phyloP scores from a whole-genome alignment of 371 early-diverging fungal species.

The Circinella umbellata region DNA sequence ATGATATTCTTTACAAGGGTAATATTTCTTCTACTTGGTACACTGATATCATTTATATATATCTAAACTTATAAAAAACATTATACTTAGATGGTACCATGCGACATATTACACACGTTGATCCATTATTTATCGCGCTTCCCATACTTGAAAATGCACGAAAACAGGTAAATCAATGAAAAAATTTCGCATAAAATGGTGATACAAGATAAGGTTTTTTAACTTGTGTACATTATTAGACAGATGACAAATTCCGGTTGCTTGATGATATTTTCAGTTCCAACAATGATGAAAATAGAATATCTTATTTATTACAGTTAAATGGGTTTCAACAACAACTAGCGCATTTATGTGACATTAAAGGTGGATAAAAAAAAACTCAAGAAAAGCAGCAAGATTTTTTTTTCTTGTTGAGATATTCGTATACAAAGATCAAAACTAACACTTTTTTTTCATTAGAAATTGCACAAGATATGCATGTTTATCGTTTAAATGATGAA shows the following conservation, averaged over 20 bases:
- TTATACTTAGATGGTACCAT: conserved; percentile 16
- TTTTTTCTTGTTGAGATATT: too few species aligned
- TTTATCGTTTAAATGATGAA: conserved; percentile 21
- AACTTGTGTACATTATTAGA: background rate
- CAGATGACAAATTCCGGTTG: conserved; percentile 17
- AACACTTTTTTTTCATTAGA: background rate
- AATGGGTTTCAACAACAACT: conserved; percentile 4
- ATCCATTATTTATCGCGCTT: conserved; percentile 23
- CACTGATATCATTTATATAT: background rate
- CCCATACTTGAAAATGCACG: conserved; percentile 18
- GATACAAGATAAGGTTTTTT: background rate
- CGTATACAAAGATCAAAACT: background rate
- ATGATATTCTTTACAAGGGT: conserved; percentile 16
- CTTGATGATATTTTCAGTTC: conserved; percentile 17
- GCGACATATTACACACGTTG: conserved; percentile 22
- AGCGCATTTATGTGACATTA: conserved; percentile 16
- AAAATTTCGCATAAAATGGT: too few species aligned
- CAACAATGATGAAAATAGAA: background rate
- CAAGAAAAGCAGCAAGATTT: too few species aligned
- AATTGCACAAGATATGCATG: conserved; percentile 19
- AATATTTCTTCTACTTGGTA: background rate
- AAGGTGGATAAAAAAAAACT: conserved; percentile 1
- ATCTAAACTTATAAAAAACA: background rate
- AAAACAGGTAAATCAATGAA: background rate
- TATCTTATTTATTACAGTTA: background rate